These are phyloP conservation scores for Diplocarpon mali DNA, from an alignment of 2,329 filamentous ascomycete genomes.

Conservation along the genomic window DNA sequence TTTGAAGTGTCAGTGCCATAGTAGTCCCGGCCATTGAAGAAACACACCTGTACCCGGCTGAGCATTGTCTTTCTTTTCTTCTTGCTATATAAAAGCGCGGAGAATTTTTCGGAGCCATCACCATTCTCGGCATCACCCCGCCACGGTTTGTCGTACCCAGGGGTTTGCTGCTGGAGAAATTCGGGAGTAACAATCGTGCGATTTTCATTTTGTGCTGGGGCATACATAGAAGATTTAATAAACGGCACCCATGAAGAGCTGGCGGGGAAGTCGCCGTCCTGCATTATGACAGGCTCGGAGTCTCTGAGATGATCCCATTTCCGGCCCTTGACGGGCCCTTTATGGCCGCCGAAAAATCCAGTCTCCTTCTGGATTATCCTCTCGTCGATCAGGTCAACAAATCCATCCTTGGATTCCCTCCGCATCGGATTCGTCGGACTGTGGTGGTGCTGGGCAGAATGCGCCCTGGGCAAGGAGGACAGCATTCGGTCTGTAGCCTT, in stretches of 20 bases:
- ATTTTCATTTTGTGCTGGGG: slow-evolving; percentile 20
- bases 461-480: slow-evolving; percentile 18
- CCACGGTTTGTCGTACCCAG: slow-evolving; percentile 28
- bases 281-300: slow-evolving; percentile 27
- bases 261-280: slow-evolving; percentile 14
- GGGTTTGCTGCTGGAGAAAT: slow-evolving; percentile 23
- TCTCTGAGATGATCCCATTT: slow-evolving; percentile 29
- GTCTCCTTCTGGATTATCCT: slow-evolving; percentile 18
- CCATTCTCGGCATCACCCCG: slow-evolving; percentile 23
- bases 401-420: slow-evolving; percentile 26
- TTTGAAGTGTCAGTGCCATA: slow-evolving; percentile 10
- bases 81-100: slow-evolving; percentile 21
- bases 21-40: neutral
- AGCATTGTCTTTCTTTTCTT: slow-evolving; percentile 21
- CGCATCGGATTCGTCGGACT: slow-evolving; percentile 12
- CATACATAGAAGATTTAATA: slow-evolving; percentile 26
- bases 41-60: slow-evolving; percentile 22
- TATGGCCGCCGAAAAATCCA: slow-evolving; percentile 25
- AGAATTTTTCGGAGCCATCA: slow-evolving; percentile 22
- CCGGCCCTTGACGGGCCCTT: slow-evolving; percentile 25
- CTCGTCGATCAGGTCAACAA: slow-evolving; percentile 23
- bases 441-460: slow-evolving; percentile 23
- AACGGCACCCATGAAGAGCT: slow-evolving; percentile 24
- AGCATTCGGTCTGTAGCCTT: slow-evolving; percentile 17
- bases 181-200: slow-evolving; percentile 20